These are phyloP conservation scores for Penicillium fimorum DNA, from an alignment of 495 filamentous ascomycete genomes.

Conservation along the genomic window DNA sequence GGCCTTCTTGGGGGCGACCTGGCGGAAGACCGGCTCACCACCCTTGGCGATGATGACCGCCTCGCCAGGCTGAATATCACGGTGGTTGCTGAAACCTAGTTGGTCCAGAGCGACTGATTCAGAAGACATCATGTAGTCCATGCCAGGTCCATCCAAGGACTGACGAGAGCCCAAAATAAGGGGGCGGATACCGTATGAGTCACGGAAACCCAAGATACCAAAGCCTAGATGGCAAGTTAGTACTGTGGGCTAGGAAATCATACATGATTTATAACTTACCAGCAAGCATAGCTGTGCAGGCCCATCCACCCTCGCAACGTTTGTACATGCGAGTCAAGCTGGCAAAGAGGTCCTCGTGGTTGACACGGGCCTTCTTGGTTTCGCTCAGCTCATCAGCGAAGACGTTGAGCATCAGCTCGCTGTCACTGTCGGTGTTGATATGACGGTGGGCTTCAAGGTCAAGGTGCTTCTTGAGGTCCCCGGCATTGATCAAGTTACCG, in stretches of 20 bases:
- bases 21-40: constrained; percentile 65
- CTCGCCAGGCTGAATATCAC: constrained; percentile 85
- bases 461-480: constrained; percentile 70
- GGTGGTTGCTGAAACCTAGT: constrained; percentile 77
- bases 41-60: constrained; percentile 94
- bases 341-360: constrained; percentile 85
- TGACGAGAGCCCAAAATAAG: constrained; percentile 76
- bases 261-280: constrained; percentile 43
- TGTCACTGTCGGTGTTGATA: constrained; percentile 95
- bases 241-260: neutral
- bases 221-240: constrained; percentile 53
- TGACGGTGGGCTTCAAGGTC: constrained; percentile 90
- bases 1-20: constrained; percentile 66
- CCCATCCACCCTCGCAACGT: constrained; percentile 80
- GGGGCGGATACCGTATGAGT: constrained; percentile 87
- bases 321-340: constrained; percentile 72
- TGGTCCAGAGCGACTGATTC: constrained; percentile 90
- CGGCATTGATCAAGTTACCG: constrained; percentile 94
- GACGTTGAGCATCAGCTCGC: constrained; percentile 92
- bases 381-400: constrained; percentile 93
- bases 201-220: constrained; percentile 86
- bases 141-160: constrained; percentile 63
- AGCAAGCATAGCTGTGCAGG: constrained; percentile 88
- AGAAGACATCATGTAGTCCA: constrained; percentile 97
- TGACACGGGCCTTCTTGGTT: constrained; percentile 94